Evolutionary conservation across 2,329 filamentous ascomycete species (phyloP).

Genomic region (Sarocladium brachiariae): DNA sequence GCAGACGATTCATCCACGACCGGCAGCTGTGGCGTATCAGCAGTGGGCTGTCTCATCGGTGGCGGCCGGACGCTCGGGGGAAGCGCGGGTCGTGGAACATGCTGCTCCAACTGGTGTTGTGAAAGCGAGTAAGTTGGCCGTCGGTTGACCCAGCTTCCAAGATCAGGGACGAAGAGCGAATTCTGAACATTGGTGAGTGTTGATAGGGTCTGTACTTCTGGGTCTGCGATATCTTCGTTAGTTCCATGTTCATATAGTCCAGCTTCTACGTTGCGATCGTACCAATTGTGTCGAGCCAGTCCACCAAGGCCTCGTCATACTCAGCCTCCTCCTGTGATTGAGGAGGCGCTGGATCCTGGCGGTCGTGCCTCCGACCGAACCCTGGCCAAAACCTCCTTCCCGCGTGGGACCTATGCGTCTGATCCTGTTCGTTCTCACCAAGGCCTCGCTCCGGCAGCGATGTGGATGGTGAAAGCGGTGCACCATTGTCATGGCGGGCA

Average conservation of each 20-base stretch:
- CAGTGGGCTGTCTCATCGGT: not conserved
- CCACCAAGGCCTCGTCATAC: slow-evolving; percentile 31
- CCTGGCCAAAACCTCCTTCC: not conserved
- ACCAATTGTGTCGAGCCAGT: slow-evolving; percentile 35
- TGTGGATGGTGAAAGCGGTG: slow-evolving; percentile 19
- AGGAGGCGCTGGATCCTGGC: not conserved
- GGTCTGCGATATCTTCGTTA: slow-evolving; percentile 47
- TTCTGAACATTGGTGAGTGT: slow-evolving; percentile 88
- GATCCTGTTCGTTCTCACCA: slow-evolving; percentile 11
- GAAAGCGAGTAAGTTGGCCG: slow-evolving; percentile 71
- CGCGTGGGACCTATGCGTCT: slow-evolving; percentile 12
- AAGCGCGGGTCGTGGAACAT: not conserved
- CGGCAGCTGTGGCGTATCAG: not conserved
- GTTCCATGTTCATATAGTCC: not conserved
- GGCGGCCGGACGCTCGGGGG: not conserved
- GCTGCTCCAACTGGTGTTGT: slow-evolving; percentile 26
- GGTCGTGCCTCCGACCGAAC: not conserved
- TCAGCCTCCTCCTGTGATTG: slow-evolving; percentile 21
- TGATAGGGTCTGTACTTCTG: slow-evolving; percentile 74
- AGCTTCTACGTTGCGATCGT: slow-evolving; percentile 12
- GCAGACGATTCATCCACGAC: slow-evolving; percentile 1
- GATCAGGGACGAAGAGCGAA: slow-evolving; percentile 75
- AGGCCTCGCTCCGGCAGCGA: slow-evolving; percentile 20
- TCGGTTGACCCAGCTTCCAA: slow-evolving; percentile 70
- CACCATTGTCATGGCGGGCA: not conserved